These are phyloP conservation scores for Sphagnum fallax DNA, from an alignment of 228 moss, liverwort and hornwort species.

Conservation along the genomic window DNA sequence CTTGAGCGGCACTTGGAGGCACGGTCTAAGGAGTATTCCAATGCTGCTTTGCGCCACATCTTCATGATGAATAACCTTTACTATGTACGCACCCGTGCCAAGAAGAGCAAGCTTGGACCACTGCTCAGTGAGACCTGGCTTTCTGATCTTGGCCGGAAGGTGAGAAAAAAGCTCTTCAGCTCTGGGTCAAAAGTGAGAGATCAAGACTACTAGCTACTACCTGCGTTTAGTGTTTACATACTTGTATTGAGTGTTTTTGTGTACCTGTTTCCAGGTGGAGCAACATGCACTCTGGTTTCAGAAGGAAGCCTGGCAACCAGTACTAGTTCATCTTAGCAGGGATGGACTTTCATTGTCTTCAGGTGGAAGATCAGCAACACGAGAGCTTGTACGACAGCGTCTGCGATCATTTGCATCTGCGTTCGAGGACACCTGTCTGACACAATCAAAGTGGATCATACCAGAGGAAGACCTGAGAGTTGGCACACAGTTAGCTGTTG, in stretches of 20 bases:
- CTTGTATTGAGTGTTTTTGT: too few relatives aligned
- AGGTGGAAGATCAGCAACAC: slow-evolving; percentile 42
- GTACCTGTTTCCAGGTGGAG: slow-evolving; percentile 40
- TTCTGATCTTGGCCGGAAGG: slow-evolving; percentile 61
- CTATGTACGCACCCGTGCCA: slow-evolving; percentile 69
- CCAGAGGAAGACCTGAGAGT: slow-evolving; percentile 60
- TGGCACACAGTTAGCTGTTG: slow-evolving; percentile 50
- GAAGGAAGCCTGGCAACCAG: slow-evolving; percentile 68
- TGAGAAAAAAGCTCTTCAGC: slow-evolving; percentile 2
- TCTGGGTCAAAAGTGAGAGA: too few relatives aligned
- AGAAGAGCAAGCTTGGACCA: slow-evolving; percentile 55
- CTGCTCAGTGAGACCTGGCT: slow-evolving; percentile 67
- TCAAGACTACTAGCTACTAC: too few relatives aligned
- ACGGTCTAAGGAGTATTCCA: slow-evolving; percentile 45
- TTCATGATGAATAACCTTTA: slow-evolving; percentile 85
- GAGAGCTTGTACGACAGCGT: slow-evolving; percentile 66
- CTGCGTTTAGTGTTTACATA: too few relatives aligned
- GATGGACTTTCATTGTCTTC: slow-evolving; percentile 67
- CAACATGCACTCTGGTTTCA: slow-evolving; percentile 69
- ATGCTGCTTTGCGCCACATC: slow-evolving; percentile 59
- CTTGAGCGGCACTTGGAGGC: slow-evolving; percentile 56
- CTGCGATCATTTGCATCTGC: slow-evolving; percentile 44
- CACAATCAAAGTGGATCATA: slow-evolving; percentile 67
- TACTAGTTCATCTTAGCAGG: slow-evolving; percentile 51
- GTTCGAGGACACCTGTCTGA: slow-evolving; percentile 57